A percentile compares a stretch with the other conserved stretches of the same genome.
Evolutionary conservation across 2,329 filamentous ascomycete genomes (phyloP).

Genomic region (Colletotrichum costaricense): DNA sequence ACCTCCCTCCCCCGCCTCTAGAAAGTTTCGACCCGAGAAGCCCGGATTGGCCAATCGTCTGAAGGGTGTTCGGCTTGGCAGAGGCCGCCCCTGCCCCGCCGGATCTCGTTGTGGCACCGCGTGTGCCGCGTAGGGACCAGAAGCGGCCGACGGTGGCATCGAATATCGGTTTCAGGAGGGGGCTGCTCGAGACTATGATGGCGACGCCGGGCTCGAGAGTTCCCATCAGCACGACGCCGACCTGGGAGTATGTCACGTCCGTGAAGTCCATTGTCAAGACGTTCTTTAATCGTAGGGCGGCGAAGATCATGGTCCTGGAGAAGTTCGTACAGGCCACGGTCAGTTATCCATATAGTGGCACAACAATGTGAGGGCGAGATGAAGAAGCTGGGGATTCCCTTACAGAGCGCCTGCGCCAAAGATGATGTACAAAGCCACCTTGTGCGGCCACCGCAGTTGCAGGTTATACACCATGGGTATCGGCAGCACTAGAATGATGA

Average conservation of each 20-base stretch:
- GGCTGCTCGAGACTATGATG: conserved; percentile 40
- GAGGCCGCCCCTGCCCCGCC: background rate
- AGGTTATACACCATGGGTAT: conserved; percentile 45
- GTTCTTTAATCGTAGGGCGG: conserved; percentile 36
- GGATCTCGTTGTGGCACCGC: background rate
- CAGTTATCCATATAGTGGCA: background rate
- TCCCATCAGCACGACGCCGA: conserved; percentile 23
- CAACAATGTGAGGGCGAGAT: background rate
- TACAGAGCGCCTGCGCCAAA: conserved; percentile 47
- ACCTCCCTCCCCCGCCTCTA: background rate
- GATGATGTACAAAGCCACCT: conserved; percentile 42
- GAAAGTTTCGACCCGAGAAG: background rate
- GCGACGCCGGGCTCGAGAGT: conserved; percentile 40
- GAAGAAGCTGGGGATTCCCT: conserved; percentile 21
- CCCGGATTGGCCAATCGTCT: background rate
- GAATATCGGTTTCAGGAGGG: conserved; percentile 39
- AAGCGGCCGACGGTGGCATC: conserved; percentile 38
- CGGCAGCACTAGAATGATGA: conserved; percentile 44
- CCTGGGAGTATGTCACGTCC: conserved; percentile 39
- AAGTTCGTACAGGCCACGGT: background rate
- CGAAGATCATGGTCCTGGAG: conserved; percentile 43
- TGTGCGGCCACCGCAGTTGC: conserved; percentile 43
- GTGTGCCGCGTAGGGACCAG: conserved; percentile 12
- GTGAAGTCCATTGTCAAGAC: conserved; percentile 38
- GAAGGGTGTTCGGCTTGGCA: background rate